Evolutionary conservation across 164 flowering plant genomes (phyloP), one percentile per base, ranked within the genome.

Genomic region (Echeveria elegans): DNA sequence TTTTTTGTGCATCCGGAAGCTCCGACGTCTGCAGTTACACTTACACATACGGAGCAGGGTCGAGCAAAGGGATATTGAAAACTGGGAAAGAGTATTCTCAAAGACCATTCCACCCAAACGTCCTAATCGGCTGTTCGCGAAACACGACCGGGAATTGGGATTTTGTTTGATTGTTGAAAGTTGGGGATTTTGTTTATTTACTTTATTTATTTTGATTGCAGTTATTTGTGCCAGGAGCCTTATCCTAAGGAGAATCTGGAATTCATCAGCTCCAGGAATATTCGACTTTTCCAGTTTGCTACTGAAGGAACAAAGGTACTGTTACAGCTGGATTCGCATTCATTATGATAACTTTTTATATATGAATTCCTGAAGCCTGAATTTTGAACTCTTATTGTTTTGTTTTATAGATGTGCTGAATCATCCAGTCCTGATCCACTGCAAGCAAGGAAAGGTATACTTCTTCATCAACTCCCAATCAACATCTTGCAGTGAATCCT

Each of bases 361-460:
- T 36, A 14, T 12, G 26, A 8, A 64, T 60, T 2, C 68, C 24
- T 48, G 32, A 23, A 10, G 32, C 6, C 15, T 9, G 18, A 38
- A 34, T 63, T 65, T 11, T 14, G 30, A 48, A 62, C 14, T 26
- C 16, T 63, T 11, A 63, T 32, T 66, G n/a, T 38, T 40, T 56
- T 32, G 70, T 41, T 71, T 65, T 83, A 9, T 82, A 87, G 93
- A 87, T 86, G 91, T 83, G 69, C 76, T 86, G 75, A 85, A 86
- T 72, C 86, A 85, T 75, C 93, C 92, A 23, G 79, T 85, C 70
- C 70, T 89, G 77, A 87, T 89, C 66, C 96, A 87, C 64, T 84
- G 92, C 84, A 88, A 79, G 68, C 85, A 80, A 6, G 92, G 92
- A 73, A 88, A 86, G 96, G 96, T 88, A 85, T 37, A 43, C 4